A percentile compares a stretch with the other conserved stretches of the same genome.
Conservation (phyloP, 352 stramenopile species). For the Globisporangium cylindrosporum region DNA sequence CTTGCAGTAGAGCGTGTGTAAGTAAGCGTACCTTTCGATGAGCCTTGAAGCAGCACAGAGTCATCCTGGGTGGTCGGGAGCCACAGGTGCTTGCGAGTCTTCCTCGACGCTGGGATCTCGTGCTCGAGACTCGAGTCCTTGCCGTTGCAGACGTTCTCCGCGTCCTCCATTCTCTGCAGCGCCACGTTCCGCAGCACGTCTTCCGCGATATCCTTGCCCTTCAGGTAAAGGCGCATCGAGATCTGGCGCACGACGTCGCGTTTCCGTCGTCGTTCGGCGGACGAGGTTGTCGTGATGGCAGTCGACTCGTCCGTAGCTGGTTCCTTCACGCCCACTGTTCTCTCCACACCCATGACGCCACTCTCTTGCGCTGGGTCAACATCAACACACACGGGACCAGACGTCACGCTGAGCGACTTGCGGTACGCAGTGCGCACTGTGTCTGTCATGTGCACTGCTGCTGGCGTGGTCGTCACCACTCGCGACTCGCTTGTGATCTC, state of each 20-base stretch:
- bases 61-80: slow-evolving; percentile 75
- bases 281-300: slow-evolving; percentile 3
- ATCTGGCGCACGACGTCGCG: slow-evolving; percentile 73
- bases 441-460: too few relatives aligned
- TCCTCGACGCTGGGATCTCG: slow-evolving; percentile 57
- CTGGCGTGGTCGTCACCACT: not conserved
- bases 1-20: not conserved
- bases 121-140: slow-evolving; percentile 56
- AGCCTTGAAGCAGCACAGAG: slow-evolving; percentile 46
- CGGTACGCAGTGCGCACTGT: slow-evolving; percentile 1
- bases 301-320: not conserved
- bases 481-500: not conserved
- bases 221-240: slow-evolving; percentile 76
- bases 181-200: slow-evolving; percentile 67
- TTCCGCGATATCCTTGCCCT: slow-evolving; percentile 58
- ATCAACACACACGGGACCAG: slow-evolving; percentile 8
- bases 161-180: slow-evolving; percentile 52
- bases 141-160: slow-evolving; percentile 42
- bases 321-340: slow-evolving; percentile 9
- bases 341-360: slow-evolving; percentile 1
- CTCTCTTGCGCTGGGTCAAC: slow-evolving; percentile 11
- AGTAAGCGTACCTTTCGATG: slow-evolving; percentile 18
- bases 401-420: slow-evolving; percentile 13
- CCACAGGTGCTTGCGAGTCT: slow-evolving; percentile 73
- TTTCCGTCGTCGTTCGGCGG: slow-evolving; percentile 33